Conservation (phyloP, 2,329 filamentous ascomycete species). For the Aspergillus sp. region DNA sequence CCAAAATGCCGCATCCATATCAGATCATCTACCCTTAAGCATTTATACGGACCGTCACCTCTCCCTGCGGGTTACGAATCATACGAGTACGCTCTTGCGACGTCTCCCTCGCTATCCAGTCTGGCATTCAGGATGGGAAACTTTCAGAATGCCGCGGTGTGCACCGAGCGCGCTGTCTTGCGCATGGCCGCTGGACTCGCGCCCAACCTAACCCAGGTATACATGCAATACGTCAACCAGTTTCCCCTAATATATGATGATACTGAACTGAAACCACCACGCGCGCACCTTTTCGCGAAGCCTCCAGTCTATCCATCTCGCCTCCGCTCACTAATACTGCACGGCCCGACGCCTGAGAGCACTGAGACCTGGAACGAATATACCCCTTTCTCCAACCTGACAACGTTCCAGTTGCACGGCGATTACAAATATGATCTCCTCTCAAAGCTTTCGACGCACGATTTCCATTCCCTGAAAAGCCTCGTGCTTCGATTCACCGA, state of each 20-base stretch:
- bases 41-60: neutral
- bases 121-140: neutral
- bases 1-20: conserved; percentile 1
- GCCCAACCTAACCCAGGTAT: conserved; percentile 1
- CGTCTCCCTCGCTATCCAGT: neutral
- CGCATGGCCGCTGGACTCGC: neutral
- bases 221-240: conserved; percentile 1
- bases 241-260: conserved; percentile 1
- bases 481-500: neutral
- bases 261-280: conserved; percentile 1
- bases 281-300: neutral
- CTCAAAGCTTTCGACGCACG: neutral
- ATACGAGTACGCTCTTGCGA: neutral
- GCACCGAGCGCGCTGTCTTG: neutral
- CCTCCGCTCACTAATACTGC: neutral
- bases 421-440: conserved; percentile 2
- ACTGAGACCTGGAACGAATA: neutral
- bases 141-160: neutral
- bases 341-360: neutral
- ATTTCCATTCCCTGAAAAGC: neutral
- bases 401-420: neutral
- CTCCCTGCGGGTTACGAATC: conserved; percentile 1
- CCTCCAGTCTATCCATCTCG: neutral
- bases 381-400: conserved; percentile 3
- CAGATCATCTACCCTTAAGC: neutral